A percentile compares a stretch with the other conserved stretches of the same genome.
Conservation (phyloP, 345 rosid species). For the Gossypium ekmanianum region DNA sequence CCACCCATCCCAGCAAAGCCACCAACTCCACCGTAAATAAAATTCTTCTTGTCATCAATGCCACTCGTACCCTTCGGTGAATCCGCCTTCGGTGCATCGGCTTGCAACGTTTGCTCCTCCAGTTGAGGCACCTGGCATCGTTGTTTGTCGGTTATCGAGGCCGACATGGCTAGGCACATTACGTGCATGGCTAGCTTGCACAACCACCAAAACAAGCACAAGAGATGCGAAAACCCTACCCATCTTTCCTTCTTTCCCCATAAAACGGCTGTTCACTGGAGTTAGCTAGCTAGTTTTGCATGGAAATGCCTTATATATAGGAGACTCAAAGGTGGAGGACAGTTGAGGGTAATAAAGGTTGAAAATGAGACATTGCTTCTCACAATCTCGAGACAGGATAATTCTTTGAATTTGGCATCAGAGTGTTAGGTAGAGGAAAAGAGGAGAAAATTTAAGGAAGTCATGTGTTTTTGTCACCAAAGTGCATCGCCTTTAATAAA, state of each 20-base stretch:
- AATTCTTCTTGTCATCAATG: conserved; percentile 54
- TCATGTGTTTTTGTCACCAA: conserved; percentile 15
- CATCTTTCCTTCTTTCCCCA: conserved; percentile 13
- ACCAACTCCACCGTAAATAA: conserved; percentile 61
- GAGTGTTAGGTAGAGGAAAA: conserved; percentile 31
- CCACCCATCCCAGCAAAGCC: conserved; percentile 77
- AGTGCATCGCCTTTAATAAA: neutral
- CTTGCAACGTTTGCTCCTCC: conserved; percentile 30
- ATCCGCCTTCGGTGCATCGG: conserved; percentile 36
- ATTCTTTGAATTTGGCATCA: conserved; percentile 27
- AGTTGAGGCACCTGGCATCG: neutral
- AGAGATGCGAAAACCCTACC: conserved; percentile 14
- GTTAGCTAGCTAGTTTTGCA: conserved; percentile 7
- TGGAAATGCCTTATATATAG: conserved; percentile 33
- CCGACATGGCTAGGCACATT: conserved; percentile 24
- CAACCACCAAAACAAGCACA: conserved; percentile 19
- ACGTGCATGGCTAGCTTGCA: conserved; percentile 35
- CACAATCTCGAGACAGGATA: conserved; percentile 35
- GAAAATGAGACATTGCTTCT: conserved; percentile 14
- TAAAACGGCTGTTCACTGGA: neutral
- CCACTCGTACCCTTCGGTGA: conserved; percentile 29
- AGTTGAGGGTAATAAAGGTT: conserved; percentile 47
- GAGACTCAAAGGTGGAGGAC: conserved; percentile 30
- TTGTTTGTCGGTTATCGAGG: neutral
- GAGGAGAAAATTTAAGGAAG: conserved; percentile 27